Evolutionary conservation across 805 yeast genomes (phyloP).

Genomic region (Torulaspora gathmanii): DNA sequence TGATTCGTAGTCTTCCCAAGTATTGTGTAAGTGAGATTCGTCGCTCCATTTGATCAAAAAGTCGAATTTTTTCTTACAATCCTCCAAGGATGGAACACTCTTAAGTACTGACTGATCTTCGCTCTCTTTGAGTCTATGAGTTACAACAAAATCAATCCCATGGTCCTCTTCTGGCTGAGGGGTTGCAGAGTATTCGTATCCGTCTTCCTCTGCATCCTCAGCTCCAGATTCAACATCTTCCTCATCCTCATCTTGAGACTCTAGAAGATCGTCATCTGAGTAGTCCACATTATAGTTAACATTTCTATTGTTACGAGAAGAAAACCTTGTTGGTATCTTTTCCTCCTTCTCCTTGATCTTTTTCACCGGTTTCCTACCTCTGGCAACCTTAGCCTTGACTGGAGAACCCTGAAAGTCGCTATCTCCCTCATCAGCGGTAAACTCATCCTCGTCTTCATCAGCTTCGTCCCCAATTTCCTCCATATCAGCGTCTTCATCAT

Average conservation of each 20-base stretch:
- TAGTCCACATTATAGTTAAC: constrained; percentile 75
- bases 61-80: constrained; percentile 56
- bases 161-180: constrained; percentile 37
- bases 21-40: constrained; percentile 85
- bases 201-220: constrained; percentile 21
- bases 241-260: constrained; percentile 33
- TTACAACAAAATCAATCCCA: constrained; percentile 27
- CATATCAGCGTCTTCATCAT: constrained; percentile 29
- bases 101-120: constrained; percentile 23
- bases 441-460: constrained; percentile 24
- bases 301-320: constrained; percentile 59
- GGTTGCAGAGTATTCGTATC: constrained; percentile 27
- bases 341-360: constrained; percentile 16
- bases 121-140: constrained; percentile 28
- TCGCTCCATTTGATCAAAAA: constrained; percentile 80
- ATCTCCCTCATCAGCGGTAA: constrained; percentile 17
- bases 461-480: constrained; percentile 31
- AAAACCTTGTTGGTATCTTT: constrained; percentile 61
- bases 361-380: constrained; percentile 12
- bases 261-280: constrained; percentile 45
- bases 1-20: constrained; percentile 74
- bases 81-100: constrained; percentile 41
- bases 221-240: constrained; percentile 26
- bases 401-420: constrained; percentile 21
- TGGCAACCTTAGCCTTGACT: constrained; percentile 9